These are phyloP conservation scores for Leccinum uliginosum DNA, from an alignment of 768 basidiomycete genomes.

Conservation along the genomic window DNA sequence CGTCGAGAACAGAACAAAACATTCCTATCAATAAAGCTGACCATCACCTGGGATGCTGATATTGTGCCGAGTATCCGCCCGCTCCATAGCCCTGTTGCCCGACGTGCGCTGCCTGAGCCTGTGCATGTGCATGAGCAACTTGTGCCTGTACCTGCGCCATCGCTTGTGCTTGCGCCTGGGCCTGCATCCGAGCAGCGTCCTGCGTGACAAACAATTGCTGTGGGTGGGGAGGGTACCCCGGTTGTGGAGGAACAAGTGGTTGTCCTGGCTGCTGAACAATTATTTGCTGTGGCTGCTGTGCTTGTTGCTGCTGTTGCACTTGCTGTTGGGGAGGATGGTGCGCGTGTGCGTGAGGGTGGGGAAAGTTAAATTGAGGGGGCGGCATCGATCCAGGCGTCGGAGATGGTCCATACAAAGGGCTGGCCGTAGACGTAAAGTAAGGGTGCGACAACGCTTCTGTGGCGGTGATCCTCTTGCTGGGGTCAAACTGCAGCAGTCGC, in stretches of 20 bases:
- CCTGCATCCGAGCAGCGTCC: slow-evolving; percentile 35
- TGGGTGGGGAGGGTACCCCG: slow-evolving; percentile 30
- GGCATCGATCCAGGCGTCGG: slow-evolving; percentile 54
- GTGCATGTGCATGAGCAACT: slow-evolving; percentile 38
- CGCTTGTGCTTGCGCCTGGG: slow-evolving; percentile 40
- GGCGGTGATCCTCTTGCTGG: slow-evolving; percentile 85
- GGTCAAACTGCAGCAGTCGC: slow-evolving; percentile 93
- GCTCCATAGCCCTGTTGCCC: slow-evolving; percentile 27
- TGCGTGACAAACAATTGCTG: slow-evolving; percentile 31
- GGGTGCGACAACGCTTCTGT: slow-evolving; percentile 89
- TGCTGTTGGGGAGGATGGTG: slow-evolving; percentile 43
- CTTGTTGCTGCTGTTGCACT: slow-evolving; percentile 42
- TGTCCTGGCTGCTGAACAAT: slow-evolving; percentile 38
- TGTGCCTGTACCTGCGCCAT: slow-evolving; percentile 40
- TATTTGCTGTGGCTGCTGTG: slow-evolving; percentile 38
- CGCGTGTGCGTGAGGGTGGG: slow-evolving; percentile 53
- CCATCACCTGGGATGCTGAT: slow-evolving; percentile 30
- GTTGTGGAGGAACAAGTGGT: slow-evolving; percentile 33
- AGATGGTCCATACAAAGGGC: slow-evolving; percentile 30
- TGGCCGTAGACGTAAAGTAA: slow-evolving; percentile 67
- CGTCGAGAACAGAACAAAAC: slow-evolving; percentile 14
- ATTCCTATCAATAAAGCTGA: background rate
- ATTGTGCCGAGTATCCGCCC: slow-evolving; percentile 28
- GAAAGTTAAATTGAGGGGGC: slow-evolving; percentile 65
- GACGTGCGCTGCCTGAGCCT: slow-evolving; percentile 31